A percentile compares a stretch with the other conserved stretches of the same genome.
Conservation (phyloP, 148 eudicot genomes). For the Polygonum maritimum region DNA sequence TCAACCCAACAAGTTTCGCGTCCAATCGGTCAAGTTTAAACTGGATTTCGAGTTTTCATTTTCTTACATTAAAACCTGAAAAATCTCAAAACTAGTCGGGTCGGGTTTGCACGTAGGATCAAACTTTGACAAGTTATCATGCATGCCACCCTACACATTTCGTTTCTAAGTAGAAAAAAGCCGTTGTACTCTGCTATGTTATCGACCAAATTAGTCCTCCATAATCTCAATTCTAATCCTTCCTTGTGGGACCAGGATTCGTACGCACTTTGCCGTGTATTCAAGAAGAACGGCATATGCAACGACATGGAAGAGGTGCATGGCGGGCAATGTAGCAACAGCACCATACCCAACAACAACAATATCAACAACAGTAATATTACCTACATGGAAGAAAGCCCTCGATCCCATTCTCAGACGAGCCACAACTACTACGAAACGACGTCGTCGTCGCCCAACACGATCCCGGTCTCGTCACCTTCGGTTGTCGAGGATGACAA, state of each 20-base stretch:
- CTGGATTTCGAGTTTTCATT: too few species aligned
- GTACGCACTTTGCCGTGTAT: slow-evolving; percentile 65
- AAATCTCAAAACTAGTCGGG: too few species aligned
- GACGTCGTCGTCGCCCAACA: slow-evolving; percentile 32
- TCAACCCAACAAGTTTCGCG: too few species aligned
- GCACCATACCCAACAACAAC: background rate
- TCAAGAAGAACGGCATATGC: slow-evolving; percentile 59
- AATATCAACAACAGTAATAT: too few species aligned
- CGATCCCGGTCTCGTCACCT: slow-evolving; percentile 30
- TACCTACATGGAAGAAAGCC: slow-evolving; percentile 11
- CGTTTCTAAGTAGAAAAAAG: too few species aligned
- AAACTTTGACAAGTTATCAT: too few species aligned
- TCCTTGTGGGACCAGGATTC: slow-evolving; percentile 33
- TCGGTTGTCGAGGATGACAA: slow-evolving; percentile 41
- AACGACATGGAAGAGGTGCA: slow-evolving; percentile 32
- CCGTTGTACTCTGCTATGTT: too few species aligned
- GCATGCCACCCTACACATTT: too few species aligned
- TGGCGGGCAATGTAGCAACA: slow-evolving; percentile 23
- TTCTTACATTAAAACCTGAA: too few species aligned
- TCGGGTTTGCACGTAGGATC: too few species aligned
- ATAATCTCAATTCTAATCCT: background rate
- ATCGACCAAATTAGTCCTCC: background rate
- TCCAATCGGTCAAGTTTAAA: too few species aligned
- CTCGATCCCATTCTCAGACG: slow-evolving; percentile 8
- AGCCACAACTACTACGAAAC: slow-evolving; percentile 23